Evolutionary conservation across 192 early-diverging fungal genomes (phyloP).

Genomic region (Coemansia sp.): DNA sequence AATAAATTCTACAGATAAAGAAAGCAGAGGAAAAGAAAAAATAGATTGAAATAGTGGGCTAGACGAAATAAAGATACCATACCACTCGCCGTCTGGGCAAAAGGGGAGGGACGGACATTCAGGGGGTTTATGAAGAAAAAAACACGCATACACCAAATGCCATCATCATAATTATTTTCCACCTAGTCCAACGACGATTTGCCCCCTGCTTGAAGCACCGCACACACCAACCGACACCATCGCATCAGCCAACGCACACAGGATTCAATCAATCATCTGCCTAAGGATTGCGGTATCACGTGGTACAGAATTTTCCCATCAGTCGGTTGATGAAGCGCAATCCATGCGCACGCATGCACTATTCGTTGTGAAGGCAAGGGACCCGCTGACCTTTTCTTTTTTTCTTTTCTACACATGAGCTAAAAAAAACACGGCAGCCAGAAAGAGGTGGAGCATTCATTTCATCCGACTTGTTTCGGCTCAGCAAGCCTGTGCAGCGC

Average conservation of each 20-base stretch:
- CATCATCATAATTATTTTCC: too few species aligned
- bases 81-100: background rate
- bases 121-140: too few species aligned
- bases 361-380: constrained; percentile 2
- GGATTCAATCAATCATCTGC: background rate
- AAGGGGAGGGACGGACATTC: background rate
- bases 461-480: too few species aligned
- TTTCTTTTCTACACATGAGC: background rate
- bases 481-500: too few species aligned
- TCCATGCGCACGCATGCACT: background rate
- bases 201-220: too few species aligned
- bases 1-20: background rate
- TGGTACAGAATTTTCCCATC: background rate
- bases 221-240: background rate
- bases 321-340: background rate
- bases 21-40: background rate
- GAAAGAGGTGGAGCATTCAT: too few species aligned
- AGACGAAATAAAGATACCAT: background rate
- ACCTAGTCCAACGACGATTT: too few species aligned
- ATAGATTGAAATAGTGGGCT: background rate
- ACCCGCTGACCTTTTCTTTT: background rate
- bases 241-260: background rate
- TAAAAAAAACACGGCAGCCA: background rate
- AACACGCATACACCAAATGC: too few species aligned
- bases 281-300: background rate